phyloP scores from a whole-genome alignment of 371 early-diverging fungal genomes.

The Mortierella sp. region DNA sequence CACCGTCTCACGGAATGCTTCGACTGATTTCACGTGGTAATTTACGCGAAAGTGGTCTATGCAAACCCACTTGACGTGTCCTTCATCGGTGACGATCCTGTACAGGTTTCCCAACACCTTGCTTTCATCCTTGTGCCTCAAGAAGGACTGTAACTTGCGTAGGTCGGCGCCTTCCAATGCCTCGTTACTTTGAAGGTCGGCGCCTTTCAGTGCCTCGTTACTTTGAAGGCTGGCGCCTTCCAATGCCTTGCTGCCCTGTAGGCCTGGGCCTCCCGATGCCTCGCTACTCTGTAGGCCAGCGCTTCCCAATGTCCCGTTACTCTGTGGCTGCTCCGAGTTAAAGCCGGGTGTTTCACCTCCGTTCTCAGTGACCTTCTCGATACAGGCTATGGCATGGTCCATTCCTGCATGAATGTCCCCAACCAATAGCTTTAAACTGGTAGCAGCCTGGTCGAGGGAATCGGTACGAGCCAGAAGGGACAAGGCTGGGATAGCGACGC shows the following conservation, averaged over 20 bases:
- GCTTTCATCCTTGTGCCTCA: slow-evolving; percentile 4
- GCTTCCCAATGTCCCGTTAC: no score
- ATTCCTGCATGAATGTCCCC: not conserved
- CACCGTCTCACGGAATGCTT: not conserved
- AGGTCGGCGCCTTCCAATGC: slow-evolving; percentile 15
- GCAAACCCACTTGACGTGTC: slow-evolving; percentile 31
- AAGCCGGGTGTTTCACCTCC: no score
- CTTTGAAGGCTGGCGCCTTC: slow-evolving; percentile 17
- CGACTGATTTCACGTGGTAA: not conserved
- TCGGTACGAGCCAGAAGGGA: not conserved
- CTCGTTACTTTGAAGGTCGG: slow-evolving; percentile 5
- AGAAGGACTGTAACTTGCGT: slow-evolving; percentile 12
- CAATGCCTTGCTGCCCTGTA: not conserved
- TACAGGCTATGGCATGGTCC: not conserved
- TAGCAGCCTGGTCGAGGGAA: no score
- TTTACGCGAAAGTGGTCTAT: slow-evolving; percentile 11
- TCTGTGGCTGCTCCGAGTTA: no score
- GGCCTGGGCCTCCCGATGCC: slow-evolving; percentile 9
- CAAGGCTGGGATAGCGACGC: slow-evolving; percentile 10
- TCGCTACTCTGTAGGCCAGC: no score
- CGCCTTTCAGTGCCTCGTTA: slow-evolving; percentile 4
- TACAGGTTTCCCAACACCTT: slow-evolving; percentile 11
- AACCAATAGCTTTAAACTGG: no score
- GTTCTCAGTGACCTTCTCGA: no score
- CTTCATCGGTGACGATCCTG: slow-evolving; percentile 6